Conservation (phyloP, 192 early-diverging fungal species). For the Ambispora gerdemannii region DNA sequence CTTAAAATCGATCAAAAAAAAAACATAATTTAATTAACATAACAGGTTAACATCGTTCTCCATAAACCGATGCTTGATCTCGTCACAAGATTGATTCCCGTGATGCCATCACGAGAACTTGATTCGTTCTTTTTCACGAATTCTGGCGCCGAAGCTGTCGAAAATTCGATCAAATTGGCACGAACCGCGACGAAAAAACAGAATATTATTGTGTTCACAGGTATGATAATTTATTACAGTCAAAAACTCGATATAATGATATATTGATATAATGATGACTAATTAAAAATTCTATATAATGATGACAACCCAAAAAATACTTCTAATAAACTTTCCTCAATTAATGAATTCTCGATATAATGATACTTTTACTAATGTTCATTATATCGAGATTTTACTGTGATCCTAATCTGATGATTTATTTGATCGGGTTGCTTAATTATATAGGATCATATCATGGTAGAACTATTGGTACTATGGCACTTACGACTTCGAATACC, state of each 20-base stretch:
- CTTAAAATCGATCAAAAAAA: too few relatives aligned
- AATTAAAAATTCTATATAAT: too few relatives aligned
- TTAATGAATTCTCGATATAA: too few relatives aligned
- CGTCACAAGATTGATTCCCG: constrained; percentile 34
- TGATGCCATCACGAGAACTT: constrained; percentile 39
- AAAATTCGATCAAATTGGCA: constrained; percentile 43
- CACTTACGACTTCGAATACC: constrained; percentile 46
- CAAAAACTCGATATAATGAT: too few relatives aligned
- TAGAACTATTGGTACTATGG: constrained; percentile 47
- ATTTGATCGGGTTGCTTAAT: too few relatives aligned
- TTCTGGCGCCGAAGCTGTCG: constrained; percentile 47
- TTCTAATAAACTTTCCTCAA: too few relatives aligned
- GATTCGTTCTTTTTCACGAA: constrained; percentile 49
- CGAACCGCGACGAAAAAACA: constrained; percentile 46
- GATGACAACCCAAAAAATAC: too few relatives aligned
- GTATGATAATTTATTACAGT: constrained; percentile 16
- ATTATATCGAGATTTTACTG: too few relatives aligned
- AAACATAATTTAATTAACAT: too few relatives aligned
- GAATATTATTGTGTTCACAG: constrained; percentile 47
- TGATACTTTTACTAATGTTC: too few relatives aligned
- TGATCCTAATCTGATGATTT: too few relatives aligned
- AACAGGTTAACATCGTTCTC: constrained; percentile 33
- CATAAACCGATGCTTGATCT: constrained; percentile 47
- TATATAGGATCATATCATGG: constrained; percentile 46
- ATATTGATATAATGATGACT: neutral